Evolutionary conservation across 1,284 basidiomycete genomes (phyloP).

Genomic region (Sphaerobolus stellatus): DNA sequence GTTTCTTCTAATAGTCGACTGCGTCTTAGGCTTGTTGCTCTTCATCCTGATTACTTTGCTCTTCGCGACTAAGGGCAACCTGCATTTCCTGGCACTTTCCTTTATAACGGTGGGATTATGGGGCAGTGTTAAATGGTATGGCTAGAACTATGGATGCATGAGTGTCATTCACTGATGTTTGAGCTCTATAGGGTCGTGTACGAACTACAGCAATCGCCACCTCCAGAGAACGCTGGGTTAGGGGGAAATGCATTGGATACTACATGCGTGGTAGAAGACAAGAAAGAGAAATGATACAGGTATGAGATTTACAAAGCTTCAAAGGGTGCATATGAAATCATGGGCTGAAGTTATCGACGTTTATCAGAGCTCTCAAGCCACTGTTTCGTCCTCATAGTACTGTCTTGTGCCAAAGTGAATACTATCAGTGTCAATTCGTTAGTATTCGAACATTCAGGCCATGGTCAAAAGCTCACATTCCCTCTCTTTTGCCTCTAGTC

Average conservation of each 20-base stretch:
- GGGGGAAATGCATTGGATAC: too few relatives aligned
- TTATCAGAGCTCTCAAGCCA: conserved; percentile 80
- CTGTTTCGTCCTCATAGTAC: conserved; percentile 67
- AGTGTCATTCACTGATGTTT: conserved; percentile 27
- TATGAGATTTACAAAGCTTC: conserved; percentile 25
- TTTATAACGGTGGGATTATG: conserved; percentile 63
- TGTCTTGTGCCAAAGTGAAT: conserved; percentile 81
- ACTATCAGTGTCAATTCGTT: conserved; percentile 45
- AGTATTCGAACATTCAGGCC: background rate
- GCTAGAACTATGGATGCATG: conserved; percentile 9
- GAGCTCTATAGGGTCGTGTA: conserved; percentile 35
- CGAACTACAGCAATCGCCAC: conserved; percentile 31
- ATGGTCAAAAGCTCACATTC: conserved; percentile 62
- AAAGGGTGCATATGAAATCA: conserved; percentile 15
- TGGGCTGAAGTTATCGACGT: conserved; percentile 37
- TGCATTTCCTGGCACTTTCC: conserved; percentile 64
- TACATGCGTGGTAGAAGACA: too few relatives aligned
- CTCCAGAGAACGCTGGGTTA: conserved; percentile 7
- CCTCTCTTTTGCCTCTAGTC: conserved; percentile 83
- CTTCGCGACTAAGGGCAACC: conserved; percentile 56
- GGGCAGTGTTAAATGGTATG: conserved; percentile 77
- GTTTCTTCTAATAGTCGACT: conserved; percentile 65
- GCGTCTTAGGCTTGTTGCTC: conserved; percentile 54
- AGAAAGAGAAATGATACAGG: conserved; percentile 15
- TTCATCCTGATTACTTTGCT: conserved; percentile 56